These are phyloP conservation scores for Aspergillus sojae DNA, from an alignment of 2,329 filamentous ascomycete species.

Conservation along the genomic window DNA sequence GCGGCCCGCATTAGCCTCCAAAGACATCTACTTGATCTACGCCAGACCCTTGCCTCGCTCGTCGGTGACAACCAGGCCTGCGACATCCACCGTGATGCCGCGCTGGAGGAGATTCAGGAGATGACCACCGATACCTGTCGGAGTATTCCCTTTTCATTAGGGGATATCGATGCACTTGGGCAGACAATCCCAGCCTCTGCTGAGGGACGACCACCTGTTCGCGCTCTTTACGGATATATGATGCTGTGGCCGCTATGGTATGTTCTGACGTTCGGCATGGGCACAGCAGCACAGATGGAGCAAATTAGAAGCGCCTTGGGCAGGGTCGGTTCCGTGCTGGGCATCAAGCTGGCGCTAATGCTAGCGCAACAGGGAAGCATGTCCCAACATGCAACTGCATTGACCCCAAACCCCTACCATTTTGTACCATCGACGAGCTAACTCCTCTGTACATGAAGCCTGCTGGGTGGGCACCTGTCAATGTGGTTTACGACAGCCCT, in stretches of 20 bases:
- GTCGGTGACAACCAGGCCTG: conserved; percentile 11
- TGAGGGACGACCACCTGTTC: conserved; percentile 24
- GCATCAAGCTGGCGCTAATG: conserved; percentile 38
- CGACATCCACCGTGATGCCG: conserved; percentile 3
- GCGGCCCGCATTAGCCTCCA: conserved; percentile 38
- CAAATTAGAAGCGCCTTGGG: conserved; percentile 31
- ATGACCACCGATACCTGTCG: conserved; percentile 39
- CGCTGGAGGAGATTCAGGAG: conserved; percentile 30
- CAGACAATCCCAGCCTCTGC: conserved; percentile 22
- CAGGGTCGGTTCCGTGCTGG: conserved; percentile 34
- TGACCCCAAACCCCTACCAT: not conserved
- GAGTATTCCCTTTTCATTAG: conserved; percentile 37
- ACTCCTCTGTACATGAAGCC: not conserved
- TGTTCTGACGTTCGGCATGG: conserved; percentile 34
- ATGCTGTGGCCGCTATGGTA: conserved; percentile 45
- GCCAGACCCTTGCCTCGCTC: conserved; percentile 20
- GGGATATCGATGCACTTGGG: conserved; percentile 36
- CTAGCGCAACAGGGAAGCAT: conserved; percentile 22
- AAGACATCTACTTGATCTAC: conserved; percentile 31
- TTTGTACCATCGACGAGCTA: not conserved
- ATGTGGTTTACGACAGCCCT: not conserved
- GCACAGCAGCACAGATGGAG: conserved; percentile 31
- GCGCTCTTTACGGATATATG: conserved; percentile 35
- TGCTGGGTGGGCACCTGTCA: not conserved
- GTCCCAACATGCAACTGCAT: not conserved